These are phyloP conservation scores for Dictyostelium intermedium DNA, from an alignment of 78 protist species.

Conservation along the genomic window DNA sequence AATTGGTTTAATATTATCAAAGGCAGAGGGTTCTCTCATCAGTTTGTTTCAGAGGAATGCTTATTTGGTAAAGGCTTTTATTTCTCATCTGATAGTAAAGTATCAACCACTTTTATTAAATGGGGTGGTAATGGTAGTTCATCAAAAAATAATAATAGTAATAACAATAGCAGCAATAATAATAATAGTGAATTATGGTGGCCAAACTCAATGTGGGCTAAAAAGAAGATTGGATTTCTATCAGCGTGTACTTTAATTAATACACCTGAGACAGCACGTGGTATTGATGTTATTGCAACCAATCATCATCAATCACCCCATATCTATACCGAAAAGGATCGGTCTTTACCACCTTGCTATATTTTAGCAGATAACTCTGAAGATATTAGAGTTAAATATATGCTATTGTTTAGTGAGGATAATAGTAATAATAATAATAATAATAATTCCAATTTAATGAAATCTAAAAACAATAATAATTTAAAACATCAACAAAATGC, in stretches of 20 bases:
- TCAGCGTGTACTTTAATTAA: conserved; percentile 45
- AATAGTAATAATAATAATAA: not conserved
- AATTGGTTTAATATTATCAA: conserved; percentile 57
- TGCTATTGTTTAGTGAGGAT: conserved; percentile 16
- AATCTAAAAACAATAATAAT: not conserved
- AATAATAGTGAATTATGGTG: conserved; percentile 22
- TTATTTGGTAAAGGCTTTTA: conserved; percentile 62
- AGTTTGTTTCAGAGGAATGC: conserved; percentile 35
- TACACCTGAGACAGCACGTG: conserved; percentile 34
- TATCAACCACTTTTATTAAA: conserved; percentile 41
- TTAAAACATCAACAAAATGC: not conserved
- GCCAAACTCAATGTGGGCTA: conserved; percentile 29
- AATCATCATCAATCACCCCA: not conserved
- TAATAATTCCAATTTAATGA: not conserved
- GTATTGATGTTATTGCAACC: not conserved
- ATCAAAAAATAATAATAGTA: not conserved
- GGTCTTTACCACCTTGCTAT: conserved; percentile 35
- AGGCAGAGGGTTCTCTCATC: conserved; percentile 46
- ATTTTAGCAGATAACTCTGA: conserved; percentile 9
- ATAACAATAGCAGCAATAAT: not conserved
- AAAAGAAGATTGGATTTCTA: conserved; percentile 29
- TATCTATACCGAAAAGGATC: conserved; percentile 28
- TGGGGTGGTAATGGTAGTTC: not conserved
- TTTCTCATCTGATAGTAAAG: conserved; percentile 57
- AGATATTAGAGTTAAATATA: conserved; percentile 53